Percentiles rank a stretch among this genome's conserved stretches.
Evolutionary conservation across 495 filamentous ascomycete species (phyloP).

Genomic region (Penicillium psychrofluorescens): DNA sequence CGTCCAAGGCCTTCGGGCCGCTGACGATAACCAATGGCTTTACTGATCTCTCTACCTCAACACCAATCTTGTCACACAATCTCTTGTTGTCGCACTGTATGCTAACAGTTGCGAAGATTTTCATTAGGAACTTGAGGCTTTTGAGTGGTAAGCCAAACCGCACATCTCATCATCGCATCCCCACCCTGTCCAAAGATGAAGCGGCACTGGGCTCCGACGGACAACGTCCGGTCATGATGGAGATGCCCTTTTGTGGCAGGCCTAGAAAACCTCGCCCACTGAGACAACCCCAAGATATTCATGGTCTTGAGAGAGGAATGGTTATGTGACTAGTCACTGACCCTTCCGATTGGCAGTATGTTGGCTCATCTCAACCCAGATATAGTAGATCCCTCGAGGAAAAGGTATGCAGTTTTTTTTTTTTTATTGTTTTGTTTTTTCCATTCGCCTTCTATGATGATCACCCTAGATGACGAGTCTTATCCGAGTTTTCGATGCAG

Average conservation of each 20-base stretch:
- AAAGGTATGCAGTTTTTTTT: conserved; percentile 11
- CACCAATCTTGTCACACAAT: conserved; percentile 5
- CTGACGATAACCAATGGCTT: conserved; percentile 87
- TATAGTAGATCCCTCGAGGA: conserved; percentile 7
- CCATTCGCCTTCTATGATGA: conserved; percentile 36
- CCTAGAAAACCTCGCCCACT: conserved; percentile 99
- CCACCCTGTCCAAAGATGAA: conserved; percentile 67
- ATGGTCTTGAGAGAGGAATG: conserved; percentile 10
- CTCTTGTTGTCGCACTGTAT: conserved; percentile 1
- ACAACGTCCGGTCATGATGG: conserved; percentile 60
- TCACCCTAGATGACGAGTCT: conserved; percentile 55
- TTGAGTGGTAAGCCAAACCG: conserved; percentile 24
- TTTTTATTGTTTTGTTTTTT: not conserved
- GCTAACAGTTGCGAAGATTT: conserved; percentile 24
- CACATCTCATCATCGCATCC: conserved; percentile 7
- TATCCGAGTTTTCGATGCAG: conserved; percentile 56
- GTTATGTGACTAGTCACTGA: conserved; percentile 26
- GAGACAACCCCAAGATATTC: conserved; percentile 40
- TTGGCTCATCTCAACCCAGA: not conserved
- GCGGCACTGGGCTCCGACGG: conserved; percentile 99
- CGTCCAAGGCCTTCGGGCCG: conserved; percentile 74
- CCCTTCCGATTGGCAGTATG: conserved; percentile 12
- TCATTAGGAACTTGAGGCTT: not conserved
- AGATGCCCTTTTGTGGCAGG: conserved; percentile 94
- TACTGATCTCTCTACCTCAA: conserved; percentile 52